Conservation (phyloP, 2,329 filamentous ascomycete genomes). For the Laburnicola sp. region DNA sequence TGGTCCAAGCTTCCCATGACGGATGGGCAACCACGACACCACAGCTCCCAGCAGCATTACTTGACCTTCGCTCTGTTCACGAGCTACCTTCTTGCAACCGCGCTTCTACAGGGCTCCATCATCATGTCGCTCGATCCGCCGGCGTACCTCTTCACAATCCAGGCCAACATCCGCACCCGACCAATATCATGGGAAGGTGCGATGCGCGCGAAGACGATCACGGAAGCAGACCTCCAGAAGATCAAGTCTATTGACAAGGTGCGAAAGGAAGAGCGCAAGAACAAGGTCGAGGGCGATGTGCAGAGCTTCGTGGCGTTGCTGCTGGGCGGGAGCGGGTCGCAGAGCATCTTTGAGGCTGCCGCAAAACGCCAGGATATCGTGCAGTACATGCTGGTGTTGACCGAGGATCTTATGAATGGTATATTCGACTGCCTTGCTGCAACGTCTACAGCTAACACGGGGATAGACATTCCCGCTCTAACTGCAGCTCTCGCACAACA, state of each 20-base stretch:
- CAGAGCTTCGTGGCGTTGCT: slow-evolving; percentile 80
- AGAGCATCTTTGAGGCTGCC: slow-evolving; percentile 78
- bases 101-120: slow-evolving; percentile 7
- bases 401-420: slow-evolving; percentile 87
- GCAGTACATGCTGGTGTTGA: slow-evolving; percentile 90
- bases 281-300: slow-evolving; percentile 78
- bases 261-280: slow-evolving; percentile 84
- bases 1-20: slow-evolving; percentile 32
- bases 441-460: slow-evolving; percentile 21
- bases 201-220: slow-evolving; percentile 89
- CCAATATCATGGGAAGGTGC: slow-evolving; percentile 98
- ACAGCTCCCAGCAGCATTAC: slow-evolving; percentile 2
- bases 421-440: slow-evolving; percentile 17
- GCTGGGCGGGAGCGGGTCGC: slow-evolving; percentile 66
- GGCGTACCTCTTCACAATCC: slow-evolving; percentile 82
- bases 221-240: slow-evolving; percentile 89
- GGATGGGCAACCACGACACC: slow-evolving; percentile 21
- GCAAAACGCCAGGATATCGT: slow-evolving; percentile 86
- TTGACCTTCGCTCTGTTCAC: background rate
- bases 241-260: slow-evolving; percentile 97
- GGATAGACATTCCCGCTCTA: slow-evolving; percentile 74
- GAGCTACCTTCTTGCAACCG: background rate
- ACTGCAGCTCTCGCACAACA: slow-evolving; percentile 75
- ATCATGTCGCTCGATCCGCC: slow-evolving; percentile 89
- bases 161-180: slow-evolving; percentile 94